Evolutionary conservation across 192 early-diverging fungal genomes (phyloP), one percentile per base, ranked within the genome.

Genomic region (Coemansia sp.): DNA sequence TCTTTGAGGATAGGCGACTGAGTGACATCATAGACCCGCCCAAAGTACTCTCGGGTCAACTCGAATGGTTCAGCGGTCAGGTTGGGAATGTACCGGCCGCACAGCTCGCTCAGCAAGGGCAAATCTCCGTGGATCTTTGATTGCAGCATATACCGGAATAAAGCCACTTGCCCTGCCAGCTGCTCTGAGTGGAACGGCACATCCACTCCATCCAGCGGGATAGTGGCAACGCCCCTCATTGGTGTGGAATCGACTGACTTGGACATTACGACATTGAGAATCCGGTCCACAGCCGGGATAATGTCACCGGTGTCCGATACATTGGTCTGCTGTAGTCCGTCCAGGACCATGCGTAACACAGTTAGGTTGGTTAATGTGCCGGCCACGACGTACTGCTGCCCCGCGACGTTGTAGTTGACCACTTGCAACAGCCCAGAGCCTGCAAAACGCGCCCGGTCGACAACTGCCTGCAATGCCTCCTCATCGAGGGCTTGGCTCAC

Each of bases 361-460:
- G 90, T 84, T 31, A 97, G 64, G 64, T 83, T 83, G 32, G 71
- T 50, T 34, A 87, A 60, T 13, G 85, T 79, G 54, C 94, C 94
- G 47, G 94, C 84, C 31, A 88, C 83, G 23, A 94, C 88, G 51
- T 97, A 97, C 75, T 97, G 94, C 73, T 85, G 79, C 64, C 88
- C 90, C 51, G 89, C 87, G 14, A 97, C 88, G 71, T 97, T 97
- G 78, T 78, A 90, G 76, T 96, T 96, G 46, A 93, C 90, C 67
- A 96, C 86, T 48, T 94, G 90, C 42, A 92, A 60, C 26, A 96
- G 71, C 23, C 78, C 82, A 7, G 81, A 74, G 34, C 76, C 66
- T 46, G 80, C 74, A 55, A 84, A 85, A 25, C 84, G 88, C 43
- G 94, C 80, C 5, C 77, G 85, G 18, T 70, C 74, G 22, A 96